Percentiles rank a stretch among this genome's conserved stretches.
Conservation (phyloP, 2,329 filamentous ascomycete species). For the Aspergillus thermomutatus region DNA sequence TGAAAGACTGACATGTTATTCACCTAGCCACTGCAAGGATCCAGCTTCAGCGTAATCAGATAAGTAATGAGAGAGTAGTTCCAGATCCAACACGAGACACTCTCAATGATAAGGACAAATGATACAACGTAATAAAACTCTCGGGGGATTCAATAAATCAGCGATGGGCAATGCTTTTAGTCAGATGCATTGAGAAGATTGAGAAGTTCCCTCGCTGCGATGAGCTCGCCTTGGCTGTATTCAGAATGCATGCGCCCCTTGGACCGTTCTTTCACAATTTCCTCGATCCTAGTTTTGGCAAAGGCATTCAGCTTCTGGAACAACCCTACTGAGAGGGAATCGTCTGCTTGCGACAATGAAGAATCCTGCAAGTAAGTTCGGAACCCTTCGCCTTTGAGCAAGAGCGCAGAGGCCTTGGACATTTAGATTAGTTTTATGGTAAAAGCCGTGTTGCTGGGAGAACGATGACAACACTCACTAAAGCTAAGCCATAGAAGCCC, state of each 20-base stretch:
- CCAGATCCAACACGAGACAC: background rate
- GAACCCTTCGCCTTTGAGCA: conserved; percentile 17
- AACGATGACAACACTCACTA: conserved; percentile 50
- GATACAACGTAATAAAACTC: too few relatives aligned
- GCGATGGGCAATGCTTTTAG: conserved; percentile 1
- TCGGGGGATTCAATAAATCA: background rate
- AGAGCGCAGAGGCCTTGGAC: conserved; percentile 26
- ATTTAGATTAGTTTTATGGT: background rate
- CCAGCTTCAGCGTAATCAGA: too few relatives aligned
- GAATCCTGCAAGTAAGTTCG: conserved; percentile 2
- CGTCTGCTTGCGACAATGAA: conserved; percentile 7
- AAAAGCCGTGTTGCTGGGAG: background rate
- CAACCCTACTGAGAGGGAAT: conserved; percentile 19
- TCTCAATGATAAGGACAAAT: background rate
- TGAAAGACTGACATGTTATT: too few relatives aligned
- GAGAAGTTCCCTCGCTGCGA: conserved; percentile 41
- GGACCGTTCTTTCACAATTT: conserved; percentile 35
- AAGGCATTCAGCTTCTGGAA: conserved; percentile 34
- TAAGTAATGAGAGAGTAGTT: background rate
- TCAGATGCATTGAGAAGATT: conserved; percentile 19
- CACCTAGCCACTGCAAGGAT: too few relatives aligned
- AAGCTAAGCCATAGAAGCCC: conserved; percentile 86
- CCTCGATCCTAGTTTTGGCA: conserved; percentile 34
- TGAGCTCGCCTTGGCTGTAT: conserved; percentile 37
- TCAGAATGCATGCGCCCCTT: conserved; percentile 27